These are phyloP conservation scores for Erysimum cheiranthoides DNA, from an alignment of 345 rosid genomes.

Conservation along the genomic window DNA sequence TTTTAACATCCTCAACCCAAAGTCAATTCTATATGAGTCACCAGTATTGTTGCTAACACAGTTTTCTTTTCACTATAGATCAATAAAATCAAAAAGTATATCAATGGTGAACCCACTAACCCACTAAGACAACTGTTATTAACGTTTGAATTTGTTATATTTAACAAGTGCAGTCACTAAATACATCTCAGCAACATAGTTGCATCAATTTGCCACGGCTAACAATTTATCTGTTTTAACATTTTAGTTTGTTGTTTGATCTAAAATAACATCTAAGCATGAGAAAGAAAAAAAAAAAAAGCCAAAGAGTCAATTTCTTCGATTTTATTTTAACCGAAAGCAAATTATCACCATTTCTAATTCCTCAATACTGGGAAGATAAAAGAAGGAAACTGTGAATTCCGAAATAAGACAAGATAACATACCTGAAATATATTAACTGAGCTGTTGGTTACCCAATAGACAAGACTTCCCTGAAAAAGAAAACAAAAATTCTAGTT, in stretches of 20 bases:
- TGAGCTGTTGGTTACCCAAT: slow-evolving; percentile 89
- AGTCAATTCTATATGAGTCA: slow-evolving; percentile 12
- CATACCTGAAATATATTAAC: slow-evolving; percentile 73
- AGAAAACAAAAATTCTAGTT: slow-evolving; percentile 18
- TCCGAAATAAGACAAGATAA: slow-evolving; percentile 15
- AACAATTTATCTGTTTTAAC: neutral
- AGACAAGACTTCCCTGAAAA: slow-evolving; percentile 85
- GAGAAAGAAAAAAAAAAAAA: no score
- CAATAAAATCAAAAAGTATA: neutral
- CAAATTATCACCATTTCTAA: neutral
- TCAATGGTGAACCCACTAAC: slow-evolving; percentile 8
- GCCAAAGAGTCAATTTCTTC: neutral
- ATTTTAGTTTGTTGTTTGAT: neutral
- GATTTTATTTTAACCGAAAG: neutral
- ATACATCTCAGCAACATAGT: slow-evolving; percentile 14
- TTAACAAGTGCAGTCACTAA: slow-evolving; percentile 1
- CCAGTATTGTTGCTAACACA: neutral
- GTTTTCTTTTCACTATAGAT: neutral
- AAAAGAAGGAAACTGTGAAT: slow-evolving; percentile 1
- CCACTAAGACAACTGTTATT: neutral
- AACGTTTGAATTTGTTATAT: neutral
- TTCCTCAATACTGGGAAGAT: neutral
- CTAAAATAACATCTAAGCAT: slow-evolving; percentile 3
- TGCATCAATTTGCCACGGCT: slow-evolving; percentile 2
- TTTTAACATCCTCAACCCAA: neutral